Percentiles rank a stretch among this genome's conserved stretches.
These are phyloP conservation scores for Chytriomyces sp. DNA, from an alignment of 192 early-diverging fungal species.

Conservation along the genomic window DNA sequence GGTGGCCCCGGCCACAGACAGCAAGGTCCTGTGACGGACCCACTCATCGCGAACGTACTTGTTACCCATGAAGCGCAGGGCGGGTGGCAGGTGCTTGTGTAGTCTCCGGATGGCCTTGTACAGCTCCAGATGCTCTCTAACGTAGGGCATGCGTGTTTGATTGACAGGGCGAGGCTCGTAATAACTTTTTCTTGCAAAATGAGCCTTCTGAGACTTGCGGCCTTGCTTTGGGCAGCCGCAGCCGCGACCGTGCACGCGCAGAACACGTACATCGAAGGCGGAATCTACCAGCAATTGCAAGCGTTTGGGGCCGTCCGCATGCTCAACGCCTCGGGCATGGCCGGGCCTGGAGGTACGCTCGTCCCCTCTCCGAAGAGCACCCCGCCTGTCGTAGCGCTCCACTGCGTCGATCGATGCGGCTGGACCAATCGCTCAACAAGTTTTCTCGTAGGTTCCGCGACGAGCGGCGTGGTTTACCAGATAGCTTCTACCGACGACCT, in stretches of 20 bases:
- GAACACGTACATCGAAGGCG: constrained; percentile 33
- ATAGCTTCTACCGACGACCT: constrained; percentile 53
- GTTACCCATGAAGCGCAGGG: constrained; percentile 32
- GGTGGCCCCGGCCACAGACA: neutral
- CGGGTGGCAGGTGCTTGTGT: constrained; percentile 28
- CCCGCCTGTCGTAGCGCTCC: too few species aligned
- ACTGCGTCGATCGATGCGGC: too few species aligned
- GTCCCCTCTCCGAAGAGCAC: too few species aligned
- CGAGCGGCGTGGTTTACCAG: constrained; percentile 62
- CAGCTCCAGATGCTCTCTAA: constrained; percentile 15
- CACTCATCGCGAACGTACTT: constrained; percentile 31
- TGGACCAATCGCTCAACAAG: neutral
- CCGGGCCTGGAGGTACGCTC: constrained; percentile 66
- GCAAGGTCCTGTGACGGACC: constrained; percentile 16
- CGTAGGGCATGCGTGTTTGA: neutral
- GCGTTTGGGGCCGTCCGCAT: constrained; percentile 59
- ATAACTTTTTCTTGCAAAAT: neutral
- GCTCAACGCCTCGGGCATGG: constrained; percentile 54
- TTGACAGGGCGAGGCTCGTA: neutral
- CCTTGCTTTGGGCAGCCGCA: neutral
- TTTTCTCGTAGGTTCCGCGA: constrained; percentile 7
- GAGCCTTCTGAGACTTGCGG: neutral
- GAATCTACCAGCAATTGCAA: constrained; percentile 44
- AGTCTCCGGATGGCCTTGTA: constrained; percentile 25
- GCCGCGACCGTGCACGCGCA: constrained; percentile 18